Evolutionary conservation across 495 filamentous ascomycete species (phyloP).

Genomic region (Penicillium verhagenii): DNA sequence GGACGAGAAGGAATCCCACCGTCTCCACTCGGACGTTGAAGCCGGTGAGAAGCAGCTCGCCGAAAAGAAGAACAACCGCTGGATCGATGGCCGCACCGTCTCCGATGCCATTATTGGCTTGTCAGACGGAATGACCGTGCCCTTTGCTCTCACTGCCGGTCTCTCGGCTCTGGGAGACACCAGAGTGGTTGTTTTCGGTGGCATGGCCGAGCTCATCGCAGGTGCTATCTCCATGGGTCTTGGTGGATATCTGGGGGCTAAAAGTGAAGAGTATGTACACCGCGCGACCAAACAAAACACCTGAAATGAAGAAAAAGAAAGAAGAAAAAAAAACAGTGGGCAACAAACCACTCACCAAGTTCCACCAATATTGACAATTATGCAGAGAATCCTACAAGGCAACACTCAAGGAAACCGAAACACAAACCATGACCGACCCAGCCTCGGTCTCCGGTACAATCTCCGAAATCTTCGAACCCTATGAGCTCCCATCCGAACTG

Average conservation of each 20-base stretch:
- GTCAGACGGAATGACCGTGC: constrained; percentile 60
- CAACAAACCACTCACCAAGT: not conserved
- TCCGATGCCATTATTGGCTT: constrained; percentile 62
- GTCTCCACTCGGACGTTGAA: constrained; percentile 23
- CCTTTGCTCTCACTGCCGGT: constrained; percentile 59
- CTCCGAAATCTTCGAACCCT: constrained; percentile 53
- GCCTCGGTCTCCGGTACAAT: constrained; percentile 39
- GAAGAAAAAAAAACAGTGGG: not conserved
- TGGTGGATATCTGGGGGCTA: constrained; percentile 64
- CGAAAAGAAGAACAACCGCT: constrained; percentile 12
- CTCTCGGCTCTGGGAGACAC: constrained; percentile 54
- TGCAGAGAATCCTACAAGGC: constrained; percentile 52
- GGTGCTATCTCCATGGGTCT: constrained; percentile 60
- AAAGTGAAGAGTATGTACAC: constrained; percentile 59
- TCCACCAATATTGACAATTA: not conserved
- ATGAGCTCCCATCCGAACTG: constrained; percentile 48
- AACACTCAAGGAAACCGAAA: constrained; percentile 46
- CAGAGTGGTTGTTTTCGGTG: constrained; percentile 57
- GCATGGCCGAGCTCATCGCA: constrained; percentile 57
- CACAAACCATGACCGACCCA: constrained; percentile 39
- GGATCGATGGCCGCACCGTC: constrained; percentile 51
- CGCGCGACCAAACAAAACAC: not conserved
- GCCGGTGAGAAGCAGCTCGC: constrained; percentile 17
- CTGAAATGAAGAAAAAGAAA: too few species aligned
- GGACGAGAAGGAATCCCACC: constrained; percentile 34